A percentile compares a stretch with the other conserved stretches of the same genome.
Evolutionary conservation across 2,329 filamentous ascomycete species (phyloP).

Genomic region (Hypoxylon sp.): DNA sequence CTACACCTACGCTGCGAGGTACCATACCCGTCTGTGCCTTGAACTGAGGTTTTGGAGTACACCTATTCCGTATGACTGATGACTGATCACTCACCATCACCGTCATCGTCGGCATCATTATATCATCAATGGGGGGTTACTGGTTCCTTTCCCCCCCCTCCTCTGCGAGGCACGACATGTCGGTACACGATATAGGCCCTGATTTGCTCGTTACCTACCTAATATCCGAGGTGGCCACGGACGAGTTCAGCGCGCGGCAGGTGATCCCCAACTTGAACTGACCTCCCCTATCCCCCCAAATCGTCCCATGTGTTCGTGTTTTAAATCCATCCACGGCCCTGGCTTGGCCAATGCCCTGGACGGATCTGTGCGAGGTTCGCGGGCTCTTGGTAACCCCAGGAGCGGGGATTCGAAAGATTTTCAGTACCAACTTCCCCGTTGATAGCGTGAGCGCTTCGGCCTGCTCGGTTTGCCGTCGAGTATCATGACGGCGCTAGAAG

Average conservation of each 20-base stretch:
- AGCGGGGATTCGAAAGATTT: constrained; percentile 24
- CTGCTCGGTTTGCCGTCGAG: constrained; percentile 9
- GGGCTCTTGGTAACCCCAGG: constrained; percentile 8
- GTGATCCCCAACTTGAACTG: neutral
- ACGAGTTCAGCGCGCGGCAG: neutral
- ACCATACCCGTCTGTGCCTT: constrained; percentile 1
- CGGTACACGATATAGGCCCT: neutral
- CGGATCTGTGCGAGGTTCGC: constrained; percentile 17
- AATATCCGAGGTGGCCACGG: neutral
- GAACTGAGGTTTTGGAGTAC: neutral
- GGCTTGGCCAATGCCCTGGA: constrained; percentile 22
- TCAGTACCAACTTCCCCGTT: constrained; percentile 20
- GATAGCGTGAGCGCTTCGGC: constrained; percentile 18
- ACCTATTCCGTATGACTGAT: neutral
- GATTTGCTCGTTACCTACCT: neutral
- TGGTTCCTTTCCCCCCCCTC: neutral
- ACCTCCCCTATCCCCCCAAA: neutral
- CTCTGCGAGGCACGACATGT: neutral
- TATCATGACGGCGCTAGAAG: constrained; percentile 5
- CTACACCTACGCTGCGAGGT: neutral
- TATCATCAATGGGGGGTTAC: neutral
- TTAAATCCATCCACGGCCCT: constrained; percentile 10
- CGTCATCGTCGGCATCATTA: neutral
- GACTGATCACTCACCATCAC: constrained; percentile 3
- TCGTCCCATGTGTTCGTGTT: constrained; percentile 8